phyloP scores from a whole-genome alignment of 2,329 filamentous ascomycete species.

The Cladosporium sphaerospermum region DNA sequence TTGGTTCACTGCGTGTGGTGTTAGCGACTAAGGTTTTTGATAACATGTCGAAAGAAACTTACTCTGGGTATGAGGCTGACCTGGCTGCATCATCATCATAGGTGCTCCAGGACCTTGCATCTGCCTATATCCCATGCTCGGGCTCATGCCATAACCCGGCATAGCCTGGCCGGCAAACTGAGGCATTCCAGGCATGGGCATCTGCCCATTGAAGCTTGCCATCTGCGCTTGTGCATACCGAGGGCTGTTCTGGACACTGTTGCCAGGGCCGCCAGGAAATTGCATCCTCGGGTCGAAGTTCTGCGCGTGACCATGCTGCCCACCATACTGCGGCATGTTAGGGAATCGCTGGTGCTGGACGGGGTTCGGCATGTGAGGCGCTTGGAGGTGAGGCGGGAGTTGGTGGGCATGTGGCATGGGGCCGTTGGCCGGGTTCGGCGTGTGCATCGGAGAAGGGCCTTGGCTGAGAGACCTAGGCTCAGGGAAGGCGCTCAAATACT shows the following conservation, averaged over 20 bases:
- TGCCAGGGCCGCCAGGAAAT: slow-evolving; percentile 68
- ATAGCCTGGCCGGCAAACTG: slow-evolving; percentile 67
- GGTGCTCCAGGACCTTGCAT: slow-evolving; percentile 17
- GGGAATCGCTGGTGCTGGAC: slow-evolving; percentile 73
- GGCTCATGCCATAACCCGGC: slow-evolving; percentile 64
- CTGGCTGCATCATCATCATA: slow-evolving; percentile 23
- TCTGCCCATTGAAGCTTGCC: slow-evolving; percentile 39
- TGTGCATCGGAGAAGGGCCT: slow-evolving; percentile 59
- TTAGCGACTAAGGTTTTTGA: background rate
- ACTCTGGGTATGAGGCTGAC: slow-evolving; percentile 21
- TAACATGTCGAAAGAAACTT: slow-evolving; percentile 47
- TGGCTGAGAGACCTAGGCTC: slow-evolving; percentile 51
- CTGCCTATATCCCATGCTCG: slow-evolving; percentile 50
- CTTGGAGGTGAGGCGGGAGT: slow-evolving; percentile 74
- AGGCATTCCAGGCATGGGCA: slow-evolving; percentile 38
- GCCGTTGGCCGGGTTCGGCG: slow-evolving; percentile 50
- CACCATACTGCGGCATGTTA: slow-evolving; percentile 29
- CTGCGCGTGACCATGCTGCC: slow-evolving; percentile 59
- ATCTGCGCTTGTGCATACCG: slow-evolving; percentile 57
- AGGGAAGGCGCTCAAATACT: slow-evolving; percentile 76
- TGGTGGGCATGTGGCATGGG: slow-evolving; percentile 78
- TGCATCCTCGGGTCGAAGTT: slow-evolving; percentile 78
- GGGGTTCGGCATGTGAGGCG: slow-evolving; percentile 63
- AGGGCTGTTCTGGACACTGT: slow-evolving; percentile 75
- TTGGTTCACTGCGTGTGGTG: slow-evolving; percentile 29